Conservation (phyloP, 805 yeast genomes). For the Hanseniaspora vineae region DNA sequence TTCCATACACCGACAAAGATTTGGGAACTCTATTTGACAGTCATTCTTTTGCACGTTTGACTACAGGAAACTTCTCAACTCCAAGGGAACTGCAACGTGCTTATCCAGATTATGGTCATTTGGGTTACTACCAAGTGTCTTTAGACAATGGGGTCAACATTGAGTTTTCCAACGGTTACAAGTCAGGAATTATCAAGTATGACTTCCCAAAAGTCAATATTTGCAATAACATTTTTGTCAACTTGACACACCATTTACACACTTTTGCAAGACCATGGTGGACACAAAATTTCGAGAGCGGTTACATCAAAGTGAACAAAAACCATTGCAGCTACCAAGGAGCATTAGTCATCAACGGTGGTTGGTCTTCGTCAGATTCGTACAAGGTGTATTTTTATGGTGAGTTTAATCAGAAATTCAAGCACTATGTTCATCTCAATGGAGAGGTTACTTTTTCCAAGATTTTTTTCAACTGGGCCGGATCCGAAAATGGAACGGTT, state of each 20-base stretch:
- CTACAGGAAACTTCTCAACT: slow-evolving; percentile 4
- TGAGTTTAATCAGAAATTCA: slow-evolving; percentile 15
- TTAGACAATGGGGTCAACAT: slow-evolving; percentile 14
- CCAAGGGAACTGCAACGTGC: slow-evolving; percentile 9
- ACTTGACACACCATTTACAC: slow-evolving; percentile 20
- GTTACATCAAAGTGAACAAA: slow-evolving; percentile 11
- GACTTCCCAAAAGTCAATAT: slow-evolving; percentile 9
- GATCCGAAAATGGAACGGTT: slow-evolving; percentile 10
- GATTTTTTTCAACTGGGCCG: slow-evolving; percentile 3
- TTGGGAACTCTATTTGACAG: background rate
- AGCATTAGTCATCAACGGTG: slow-evolving; percentile 17
- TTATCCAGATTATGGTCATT: slow-evolving; percentile 13
- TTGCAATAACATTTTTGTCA: slow-evolving; percentile 14
- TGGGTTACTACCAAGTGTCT: slow-evolving; percentile 19
- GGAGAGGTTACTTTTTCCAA: slow-evolving; percentile 1
- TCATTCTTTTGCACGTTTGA: slow-evolving; percentile 1
- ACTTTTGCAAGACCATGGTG: slow-evolving; percentile 22
- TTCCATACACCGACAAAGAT: slow-evolving; percentile 16
- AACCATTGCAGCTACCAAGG: slow-evolving; percentile 16
- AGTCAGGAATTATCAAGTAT: slow-evolving; percentile 20
- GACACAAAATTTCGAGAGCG: slow-evolving; percentile 23
- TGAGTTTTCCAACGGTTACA: slow-evolving; percentile 19
- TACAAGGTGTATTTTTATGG: slow-evolving; percentile 24
- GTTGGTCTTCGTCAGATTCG: slow-evolving; percentile 22
- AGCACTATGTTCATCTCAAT: slow-evolving; percentile 8